phyloP scores from a whole-genome alignment of 2,329 filamentous ascomycete species.

The Alternaria triticimaculans region DNA sequence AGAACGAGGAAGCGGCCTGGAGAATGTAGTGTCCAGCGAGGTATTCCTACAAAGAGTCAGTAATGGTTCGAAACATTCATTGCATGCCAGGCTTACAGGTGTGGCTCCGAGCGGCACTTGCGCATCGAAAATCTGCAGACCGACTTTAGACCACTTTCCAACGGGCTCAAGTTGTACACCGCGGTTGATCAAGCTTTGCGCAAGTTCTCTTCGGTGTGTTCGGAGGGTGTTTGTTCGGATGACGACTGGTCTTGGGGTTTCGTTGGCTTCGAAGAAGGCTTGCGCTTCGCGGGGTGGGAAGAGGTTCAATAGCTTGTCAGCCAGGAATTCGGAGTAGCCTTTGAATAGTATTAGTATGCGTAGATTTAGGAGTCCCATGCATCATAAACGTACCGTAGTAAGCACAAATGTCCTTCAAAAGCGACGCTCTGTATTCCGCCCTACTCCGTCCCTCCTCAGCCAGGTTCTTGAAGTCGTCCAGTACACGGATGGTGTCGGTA shows the following conservation, averaged over 20 bases:
- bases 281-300: slow-evolving; percentile 94
- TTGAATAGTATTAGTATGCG: neutral
- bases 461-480: slow-evolving; percentile 86
- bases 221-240: slow-evolving; percentile 96
- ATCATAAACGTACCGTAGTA: slow-evolving; percentile 70
- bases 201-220: slow-evolving; percentile 77
- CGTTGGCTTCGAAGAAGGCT: slow-evolving; percentile 98
- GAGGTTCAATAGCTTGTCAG: slow-evolving; percentile 91
- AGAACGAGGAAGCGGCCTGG: slow-evolving; percentile 93
- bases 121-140: slow-evolving; percentile 93
- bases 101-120: slow-evolving; percentile 89
- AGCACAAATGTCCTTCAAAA: slow-evolving; percentile 89
- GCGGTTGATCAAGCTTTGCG: slow-evolving; percentile 92
- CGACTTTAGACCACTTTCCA: slow-evolving; percentile 98
- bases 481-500: slow-evolving; percentile 88
- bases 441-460: slow-evolving; percentile 81
- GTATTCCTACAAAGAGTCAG: slow-evolving; percentile 66
- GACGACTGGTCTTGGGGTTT: slow-evolving; percentile 89
- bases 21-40: slow-evolving; percentile 97
- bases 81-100: slow-evolving; percentile 53
- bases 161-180: slow-evolving; percentile 96
- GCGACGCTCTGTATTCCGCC: slow-evolving; percentile 83
- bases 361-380: neutral
- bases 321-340: slow-evolving; percentile 89
- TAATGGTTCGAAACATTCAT: neutral